Evolutionary conservation across 352 stramenopile species (phyloP), one percentile per base, ranked within the genome.

Genomic region (Globisporangium iwayamae): DNA sequence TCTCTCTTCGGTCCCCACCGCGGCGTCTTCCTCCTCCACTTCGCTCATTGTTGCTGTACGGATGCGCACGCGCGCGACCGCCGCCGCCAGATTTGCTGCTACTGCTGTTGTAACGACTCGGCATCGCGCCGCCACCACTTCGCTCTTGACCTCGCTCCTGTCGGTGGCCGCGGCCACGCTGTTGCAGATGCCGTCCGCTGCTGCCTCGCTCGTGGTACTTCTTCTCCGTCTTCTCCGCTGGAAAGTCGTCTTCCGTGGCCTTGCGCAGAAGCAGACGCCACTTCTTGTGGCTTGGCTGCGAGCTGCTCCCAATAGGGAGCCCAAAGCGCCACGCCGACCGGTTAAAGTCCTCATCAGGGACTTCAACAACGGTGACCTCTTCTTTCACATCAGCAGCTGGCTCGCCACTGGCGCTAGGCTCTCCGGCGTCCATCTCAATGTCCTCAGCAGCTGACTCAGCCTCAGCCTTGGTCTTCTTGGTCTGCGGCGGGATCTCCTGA

Each of bases 221-320:
- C 63, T 90, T 90, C 43, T 79, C 69, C 10, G 74, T 65, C 65
- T 94, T 94, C 67, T 94, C 85, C 0, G 85, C 70, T 28, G 85
- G 85, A 62, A 94, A 93, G 54, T 94, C 85, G 22, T 93, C 80
- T 36, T 78, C 71, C 0, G 83, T 94, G 6, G 85, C 85, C 32
- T 76, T 79, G 48, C 85, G 83, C 56, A 94, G 56, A 25, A 94
- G 63, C 22, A 94, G 16, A 7, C 85, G 78, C 85, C 85, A 94
- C 39, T 75, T 79, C 68, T 90, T 89, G 68, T 78, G 54, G 18
- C 69, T 69, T 48, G 71, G 54, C 58, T 87, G 78, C 58, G 78
- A 66, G 14, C 75, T 72, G 56, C 79, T 90, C 46, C 72, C 66
- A n/a, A 94, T 88, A 3, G 65, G 28, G 34, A 72, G 66, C 7